Percentiles rank a stretch among this genome's conserved stretches.
These are phyloP conservation scores for Aspergillus cavernicola DNA, from an alignment of 495 filamentous ascomycete genomes.

Conservation along the genomic window DNA sequence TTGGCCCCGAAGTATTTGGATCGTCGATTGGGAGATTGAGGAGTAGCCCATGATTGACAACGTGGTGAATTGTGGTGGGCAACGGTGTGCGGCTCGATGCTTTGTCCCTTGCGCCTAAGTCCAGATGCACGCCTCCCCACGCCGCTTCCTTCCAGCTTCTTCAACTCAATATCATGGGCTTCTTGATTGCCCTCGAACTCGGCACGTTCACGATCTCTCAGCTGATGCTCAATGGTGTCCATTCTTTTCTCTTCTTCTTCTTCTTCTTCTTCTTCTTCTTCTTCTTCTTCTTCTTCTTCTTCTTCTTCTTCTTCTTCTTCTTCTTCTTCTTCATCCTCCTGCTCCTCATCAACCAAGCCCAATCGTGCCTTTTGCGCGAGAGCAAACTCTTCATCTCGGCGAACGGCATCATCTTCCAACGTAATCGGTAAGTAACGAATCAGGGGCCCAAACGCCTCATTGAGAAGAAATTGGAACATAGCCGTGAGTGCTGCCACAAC, in stretches of 20 bases:
- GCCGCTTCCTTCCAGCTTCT: constrained; percentile 41
- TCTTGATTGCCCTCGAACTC: constrained; percentile 35
- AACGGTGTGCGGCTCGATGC: constrained; percentile 12
- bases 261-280: constrained; percentile 12
- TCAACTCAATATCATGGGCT: constrained; percentile 58
- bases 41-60: constrained; percentile 37
- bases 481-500: constrained; percentile 64
- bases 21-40: constrained; percentile 36
- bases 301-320: not conserved
- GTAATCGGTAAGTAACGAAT: constrained; percentile 91
- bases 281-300: constrained; percentile 5
- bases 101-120: constrained; percentile 19
- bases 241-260: not conserved
- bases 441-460: constrained; percentile 80
- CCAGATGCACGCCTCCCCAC: not conserved
- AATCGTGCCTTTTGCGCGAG: constrained; percentile 65
- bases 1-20: constrained; percentile 40
- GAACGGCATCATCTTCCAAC: constrained; percentile 88
- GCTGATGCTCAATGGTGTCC: constrained; percentile 43
- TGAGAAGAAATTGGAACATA: constrained; percentile 80
- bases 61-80: constrained; percentile 18
- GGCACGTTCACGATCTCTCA: constrained; percentile 38
- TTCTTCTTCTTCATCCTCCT: not conserved
- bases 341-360: constrained; percentile 29
- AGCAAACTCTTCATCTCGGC: constrained; percentile 83